Evolutionary conservation across 2,329 filamentous ascomycete genomes (phyloP), one percentile per base, ranked within the genome.

Genomic region (Sordariomycetes sp.): DNA sequence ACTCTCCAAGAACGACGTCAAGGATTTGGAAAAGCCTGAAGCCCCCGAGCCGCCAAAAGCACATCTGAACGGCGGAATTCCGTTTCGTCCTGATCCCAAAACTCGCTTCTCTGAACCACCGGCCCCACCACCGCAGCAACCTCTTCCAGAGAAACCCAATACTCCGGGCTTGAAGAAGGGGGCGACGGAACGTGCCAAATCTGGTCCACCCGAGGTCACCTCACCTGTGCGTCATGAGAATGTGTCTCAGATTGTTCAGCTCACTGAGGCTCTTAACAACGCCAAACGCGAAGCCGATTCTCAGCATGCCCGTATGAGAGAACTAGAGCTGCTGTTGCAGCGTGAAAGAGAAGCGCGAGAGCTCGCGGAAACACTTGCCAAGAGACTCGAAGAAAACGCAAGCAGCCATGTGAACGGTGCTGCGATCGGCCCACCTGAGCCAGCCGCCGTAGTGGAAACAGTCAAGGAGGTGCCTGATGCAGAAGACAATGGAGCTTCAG

Each of bases 101-200:
- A 75, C 84, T 5, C 75, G 87, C 34, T 96, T 95, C 54, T 92
- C 86, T 2, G 88, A 95, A 38, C 90, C 90, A 33, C 90, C 90
- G 4, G 90, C 88, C 16, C 90, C 90, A 7, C 90, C 90, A 18
- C 90, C 90, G 19, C 87, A 94, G 46, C 88, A 94, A 46, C 90
- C 90, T 11, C 66, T 96, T 6, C 90, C 90, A 1, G 88, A 95
- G 53, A 95, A 95, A 55, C 90, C 90, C 0, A 86, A 94, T 56
- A 75, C 71, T 0, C 75, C 79, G 1, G 75, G 85, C 1, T 58
- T 94, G 20, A 87, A 85, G 51, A 75, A 87, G 36, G 71, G 70
- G 5, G 78, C 84, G 18, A 88, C 83, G 0, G 86, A 94, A 43
- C 77, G 82, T 37, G 72, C 81, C 8, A 85, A 80, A 51, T 63